These are phyloP conservation scores for Erysiphe pulchra DNA, from an alignment of 2,329 filamentous ascomycete genomes.

Conservation along the genomic window DNA sequence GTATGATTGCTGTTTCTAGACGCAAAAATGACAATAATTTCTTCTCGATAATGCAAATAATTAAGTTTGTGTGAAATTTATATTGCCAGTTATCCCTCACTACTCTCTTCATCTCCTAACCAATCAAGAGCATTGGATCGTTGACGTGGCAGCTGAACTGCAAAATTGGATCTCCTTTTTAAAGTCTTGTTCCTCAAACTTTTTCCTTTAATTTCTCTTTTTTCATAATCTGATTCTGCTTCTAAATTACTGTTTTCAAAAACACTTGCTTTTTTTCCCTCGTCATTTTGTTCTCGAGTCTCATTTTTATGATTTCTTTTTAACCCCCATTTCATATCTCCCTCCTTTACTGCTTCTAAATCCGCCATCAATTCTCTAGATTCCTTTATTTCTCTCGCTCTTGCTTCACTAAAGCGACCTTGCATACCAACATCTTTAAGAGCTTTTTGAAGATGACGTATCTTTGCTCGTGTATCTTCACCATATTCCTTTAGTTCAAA, in stretches of 20 bases:
- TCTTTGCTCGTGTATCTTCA: slow-evolving; percentile 51
- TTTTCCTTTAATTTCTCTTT: slow-evolving; percentile 11
- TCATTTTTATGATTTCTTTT: slow-evolving; percentile 9
- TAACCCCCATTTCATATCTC: slow-evolving; percentile 52
- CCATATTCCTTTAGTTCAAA: slow-evolving; percentile 55
- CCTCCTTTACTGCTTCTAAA: slow-evolving; percentile 61
- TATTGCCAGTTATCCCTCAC: slow-evolving; percentile 5
- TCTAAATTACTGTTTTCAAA: neutral
- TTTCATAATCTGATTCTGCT: slow-evolving; percentile 2
- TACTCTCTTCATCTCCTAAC: slow-evolving; percentile 40
- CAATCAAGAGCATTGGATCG: slow-evolving; percentile 27
- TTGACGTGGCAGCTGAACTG: no score
- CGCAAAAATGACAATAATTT: no score
- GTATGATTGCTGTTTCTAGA: no score
- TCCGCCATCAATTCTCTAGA: slow-evolving; percentile 62
- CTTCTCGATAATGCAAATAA: no score
- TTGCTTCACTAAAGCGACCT: slow-evolving; percentile 64
- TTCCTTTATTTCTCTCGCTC: slow-evolving; percentile 70
- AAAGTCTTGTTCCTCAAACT: neutral
- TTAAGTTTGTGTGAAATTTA: neutral
- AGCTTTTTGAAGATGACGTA: slow-evolving; percentile 55
- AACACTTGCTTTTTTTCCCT: neutral
- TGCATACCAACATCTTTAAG: slow-evolving; percentile 66
- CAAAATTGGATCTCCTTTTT: neutral
- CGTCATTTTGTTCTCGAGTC: neutral